Conservation (phyloP, 805 yeast species). For the Zygosaccharomyces kombuchaensis region DNA sequence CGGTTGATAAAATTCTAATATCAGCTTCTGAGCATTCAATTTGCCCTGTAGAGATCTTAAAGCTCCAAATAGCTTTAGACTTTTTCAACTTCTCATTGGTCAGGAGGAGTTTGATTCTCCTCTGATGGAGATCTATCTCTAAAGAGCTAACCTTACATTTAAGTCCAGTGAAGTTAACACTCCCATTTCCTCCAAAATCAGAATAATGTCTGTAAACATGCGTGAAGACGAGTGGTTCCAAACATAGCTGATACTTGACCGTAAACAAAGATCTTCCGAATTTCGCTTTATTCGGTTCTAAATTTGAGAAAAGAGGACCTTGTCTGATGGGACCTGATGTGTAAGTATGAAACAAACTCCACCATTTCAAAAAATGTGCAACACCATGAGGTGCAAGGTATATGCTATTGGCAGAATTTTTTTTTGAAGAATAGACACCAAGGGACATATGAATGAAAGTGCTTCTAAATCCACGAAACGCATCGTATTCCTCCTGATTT, state of each 20-base stretch:
- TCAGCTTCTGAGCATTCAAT: conserved; percentile 67
- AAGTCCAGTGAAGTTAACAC: conserved; percentile 54
- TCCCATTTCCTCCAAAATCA: conserved; percentile 39
- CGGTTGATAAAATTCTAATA: conserved; percentile 59
- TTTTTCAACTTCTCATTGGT: conserved; percentile 43
- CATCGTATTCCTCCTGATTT: conserved; percentile 47
- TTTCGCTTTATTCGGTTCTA: conserved; percentile 43
- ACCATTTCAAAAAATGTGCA: conserved; percentile 72
- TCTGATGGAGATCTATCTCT: conserved; percentile 59
- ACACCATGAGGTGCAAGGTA: conserved; percentile 71
- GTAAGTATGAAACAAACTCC: conserved; percentile 72
- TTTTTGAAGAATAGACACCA: conserved; percentile 35
- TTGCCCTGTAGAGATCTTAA: conserved; percentile 64
- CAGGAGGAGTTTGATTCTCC: conserved; percentile 40
- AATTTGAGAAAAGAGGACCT: conserved; percentile 61
- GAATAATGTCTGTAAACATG: conserved; percentile 64
- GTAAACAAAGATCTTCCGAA: conserved; percentile 69
- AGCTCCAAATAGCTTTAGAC: conserved; percentile 44
- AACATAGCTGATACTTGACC: conserved; percentile 64
- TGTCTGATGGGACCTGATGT: conserved; percentile 71
- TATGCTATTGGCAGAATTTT: conserved; percentile 53
- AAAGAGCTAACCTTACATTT: conserved; percentile 51
- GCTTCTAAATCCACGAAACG: conserved; percentile 57
- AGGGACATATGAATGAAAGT: conserved; percentile 56
- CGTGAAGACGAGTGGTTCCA: conserved; percentile 64